A percentile compares a stretch with the other conserved stretches of the same genome.
Evolutionary conservation across 352 stramenopile genomes (phyloP).

Genomic region (Phytophthora nicotianae): DNA sequence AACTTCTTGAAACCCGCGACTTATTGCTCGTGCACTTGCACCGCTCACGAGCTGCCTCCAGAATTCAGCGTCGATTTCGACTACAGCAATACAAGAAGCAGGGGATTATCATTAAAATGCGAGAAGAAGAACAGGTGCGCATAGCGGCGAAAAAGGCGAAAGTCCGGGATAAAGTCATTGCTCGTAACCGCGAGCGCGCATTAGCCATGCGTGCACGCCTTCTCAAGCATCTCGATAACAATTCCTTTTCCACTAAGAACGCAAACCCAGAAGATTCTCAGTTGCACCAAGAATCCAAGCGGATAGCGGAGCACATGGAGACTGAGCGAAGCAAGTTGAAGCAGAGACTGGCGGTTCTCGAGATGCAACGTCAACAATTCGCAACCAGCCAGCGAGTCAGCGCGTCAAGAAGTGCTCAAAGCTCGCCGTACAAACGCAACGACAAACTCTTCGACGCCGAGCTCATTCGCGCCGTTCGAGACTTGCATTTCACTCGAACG

Average conservation of each 20-base stretch:
- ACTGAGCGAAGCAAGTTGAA: slow-evolving; percentile 22
- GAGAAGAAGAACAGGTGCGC: slow-evolving; percentile 28
- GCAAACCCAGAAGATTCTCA: background rate
- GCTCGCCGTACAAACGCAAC: slow-evolving; percentile 5
- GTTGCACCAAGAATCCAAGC: slow-evolving; percentile 11
- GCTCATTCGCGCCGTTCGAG: slow-evolving; percentile 39
- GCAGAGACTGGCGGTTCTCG: slow-evolving; percentile 19
- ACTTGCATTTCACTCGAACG: slow-evolving; percentile 35
- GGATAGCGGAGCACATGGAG: slow-evolving; percentile 23
- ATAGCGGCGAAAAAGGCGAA: slow-evolving; percentile 38
- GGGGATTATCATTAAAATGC: slow-evolving; percentile 20
- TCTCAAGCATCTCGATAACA: slow-evolving; percentile 12
- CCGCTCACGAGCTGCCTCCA: slow-evolving; percentile 32
- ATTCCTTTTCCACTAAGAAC: background rate
- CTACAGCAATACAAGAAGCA: slow-evolving; percentile 10
- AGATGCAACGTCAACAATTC: slow-evolving; percentile 24
- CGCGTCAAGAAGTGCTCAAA: slow-evolving; percentile 7
- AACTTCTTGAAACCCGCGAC: slow-evolving; percentile 26
- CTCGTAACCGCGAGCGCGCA: slow-evolving; percentile 49
- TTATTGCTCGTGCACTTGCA: slow-evolving; percentile 29
- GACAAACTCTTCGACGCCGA: slow-evolving; percentile 35
- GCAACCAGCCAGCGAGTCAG: background rate
- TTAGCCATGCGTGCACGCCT: slow-evolving; percentile 38
- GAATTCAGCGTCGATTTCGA: slow-evolving; percentile 44
- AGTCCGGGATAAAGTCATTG: slow-evolving; percentile 42